Percentiles rank a stretch among this genome's conserved stretches.
phyloP scores from a whole-genome alignment of 179 eudicot genomes.

The Silene vulgaris region DNA sequence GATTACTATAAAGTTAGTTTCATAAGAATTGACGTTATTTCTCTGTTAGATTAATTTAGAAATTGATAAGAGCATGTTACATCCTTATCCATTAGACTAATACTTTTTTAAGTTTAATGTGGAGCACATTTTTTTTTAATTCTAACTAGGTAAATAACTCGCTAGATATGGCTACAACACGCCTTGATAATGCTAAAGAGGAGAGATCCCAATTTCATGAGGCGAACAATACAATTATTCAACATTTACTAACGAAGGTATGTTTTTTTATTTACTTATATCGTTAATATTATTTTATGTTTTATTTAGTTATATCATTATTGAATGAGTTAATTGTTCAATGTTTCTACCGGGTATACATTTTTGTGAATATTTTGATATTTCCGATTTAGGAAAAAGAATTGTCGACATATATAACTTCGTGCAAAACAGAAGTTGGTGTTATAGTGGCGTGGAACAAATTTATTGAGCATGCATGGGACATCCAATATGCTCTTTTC shows the following conservation, averaged over 20 bases:
- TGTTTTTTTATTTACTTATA: background rate
- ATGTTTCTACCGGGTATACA: background rate
- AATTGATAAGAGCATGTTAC: too few relatives aligned
- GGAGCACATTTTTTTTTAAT: background rate
- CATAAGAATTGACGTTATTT: too few relatives aligned
- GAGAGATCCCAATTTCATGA: slow-evolving; percentile 32
- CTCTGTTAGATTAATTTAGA: too few relatives aligned
- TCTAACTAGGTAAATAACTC: slow-evolving; percentile 29
- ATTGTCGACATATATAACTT: slow-evolving; percentile 24
- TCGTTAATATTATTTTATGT: background rate
- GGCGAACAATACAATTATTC: slow-evolving; percentile 29
- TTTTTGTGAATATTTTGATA: background rate
- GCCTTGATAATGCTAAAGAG: slow-evolving; percentile 33
- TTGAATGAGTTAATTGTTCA: background rate
- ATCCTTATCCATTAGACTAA: background rate
- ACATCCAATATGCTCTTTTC: slow-evolving; percentile 20
- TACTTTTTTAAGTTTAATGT: background rate
- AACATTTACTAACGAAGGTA: slow-evolving; percentile 31
- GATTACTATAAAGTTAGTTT: too few relatives aligned
- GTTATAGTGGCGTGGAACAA: slow-evolving; percentile 25
- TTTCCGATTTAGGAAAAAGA: slow-evolving; percentile 28
- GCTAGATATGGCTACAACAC: slow-evolving; percentile 23
- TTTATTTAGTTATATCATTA: background rate
- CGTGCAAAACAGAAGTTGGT: slow-evolving; percentile 26
- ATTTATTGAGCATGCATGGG: slow-evolving; percentile 32